These are phyloP conservation scores for Diplotaxis tenuifolia DNA, from an alignment of 345 rosid genomes.

Conservation along the genomic window DNA sequence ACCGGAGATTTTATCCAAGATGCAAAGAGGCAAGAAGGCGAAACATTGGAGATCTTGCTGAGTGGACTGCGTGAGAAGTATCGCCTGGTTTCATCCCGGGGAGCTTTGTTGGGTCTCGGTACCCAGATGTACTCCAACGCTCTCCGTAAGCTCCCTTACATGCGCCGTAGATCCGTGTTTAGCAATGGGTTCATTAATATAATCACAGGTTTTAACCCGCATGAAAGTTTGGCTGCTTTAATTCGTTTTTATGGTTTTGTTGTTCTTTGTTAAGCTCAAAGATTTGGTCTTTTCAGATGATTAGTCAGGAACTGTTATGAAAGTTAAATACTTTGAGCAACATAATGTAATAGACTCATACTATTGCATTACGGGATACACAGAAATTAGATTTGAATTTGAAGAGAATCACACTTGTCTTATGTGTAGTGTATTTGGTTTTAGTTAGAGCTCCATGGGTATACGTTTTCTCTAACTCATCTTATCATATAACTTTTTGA, in stretches of 20 bases:
- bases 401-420: background rate
- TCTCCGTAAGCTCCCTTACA: conserved; percentile 89
- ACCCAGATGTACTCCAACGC: conserved; percentile 97
- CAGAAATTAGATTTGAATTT: background rate
- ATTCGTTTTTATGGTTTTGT: background rate
- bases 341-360: no score
- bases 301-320: background rate
- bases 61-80: no score
- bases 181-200: background rate
- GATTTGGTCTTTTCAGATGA: conserved; percentile 2
- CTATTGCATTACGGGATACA: background rate
- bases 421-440: no score
- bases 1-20: no score
- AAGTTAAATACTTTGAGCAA: background rate
- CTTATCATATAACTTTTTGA: no score
- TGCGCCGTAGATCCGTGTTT: conserved; percentile 62
- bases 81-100: no score
- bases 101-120: conserved; percentile 83
- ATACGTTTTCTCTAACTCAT: no score
- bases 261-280: conserved; percentile 12
- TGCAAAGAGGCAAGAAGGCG: no score
- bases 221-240: background rate
- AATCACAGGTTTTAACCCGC: background rate
- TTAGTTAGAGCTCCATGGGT: no score
- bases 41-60: no score